Percentiles rank a stretch among this genome's conserved stretches.
These are phyloP conservation scores for Colletotrichum nymphaeae DNA, from an alignment of 2,329 filamentous ascomycete species.

Conservation along the genomic window DNA sequence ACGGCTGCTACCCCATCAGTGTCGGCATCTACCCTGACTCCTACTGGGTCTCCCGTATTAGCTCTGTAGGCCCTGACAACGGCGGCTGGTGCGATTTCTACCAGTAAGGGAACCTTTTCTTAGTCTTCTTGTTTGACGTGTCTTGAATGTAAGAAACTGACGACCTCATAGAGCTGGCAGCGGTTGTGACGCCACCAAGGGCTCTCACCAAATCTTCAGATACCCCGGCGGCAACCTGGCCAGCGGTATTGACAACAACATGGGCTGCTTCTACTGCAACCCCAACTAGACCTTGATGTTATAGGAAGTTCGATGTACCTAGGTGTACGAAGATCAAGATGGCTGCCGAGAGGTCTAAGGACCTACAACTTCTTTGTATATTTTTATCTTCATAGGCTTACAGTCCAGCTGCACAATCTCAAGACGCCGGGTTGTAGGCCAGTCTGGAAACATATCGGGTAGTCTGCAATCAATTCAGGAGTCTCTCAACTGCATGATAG, in stretches of 20 bases:
- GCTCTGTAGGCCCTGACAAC: background rate
- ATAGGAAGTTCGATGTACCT: background rate
- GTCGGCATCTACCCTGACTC: constrained; percentile 6
- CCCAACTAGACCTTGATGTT: background rate
- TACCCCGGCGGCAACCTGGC: background rate
- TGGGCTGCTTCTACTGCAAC: constrained; percentile 15
- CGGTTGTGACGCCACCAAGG: background rate
- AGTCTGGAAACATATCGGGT: too few relatives aligned
- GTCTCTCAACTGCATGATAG: too few relatives aligned
- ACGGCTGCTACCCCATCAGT: constrained; percentile 7
- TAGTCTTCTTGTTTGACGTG: background rate
- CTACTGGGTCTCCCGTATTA: constrained; percentile 6
- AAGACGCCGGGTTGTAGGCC: too few relatives aligned
- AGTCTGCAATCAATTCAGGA: too few relatives aligned
- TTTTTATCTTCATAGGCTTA: too few relatives aligned
- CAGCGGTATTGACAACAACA: constrained; percentile 2
- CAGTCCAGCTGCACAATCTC: too few relatives aligned
- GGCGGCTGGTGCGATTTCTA: background rate
- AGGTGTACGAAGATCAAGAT: too few relatives aligned
- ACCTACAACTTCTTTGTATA: too few relatives aligned
- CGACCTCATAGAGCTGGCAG: background rate
- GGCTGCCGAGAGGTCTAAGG: too few relatives aligned
- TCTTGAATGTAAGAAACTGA: background rate
- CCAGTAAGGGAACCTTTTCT: background rate
- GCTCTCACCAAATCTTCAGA: background rate